Evolutionary conservation across 2,329 filamentous ascomycete genomes (phyloP), one percentile per base, ranked within the genome.

Genomic region (Monilinia laxa): DNA sequence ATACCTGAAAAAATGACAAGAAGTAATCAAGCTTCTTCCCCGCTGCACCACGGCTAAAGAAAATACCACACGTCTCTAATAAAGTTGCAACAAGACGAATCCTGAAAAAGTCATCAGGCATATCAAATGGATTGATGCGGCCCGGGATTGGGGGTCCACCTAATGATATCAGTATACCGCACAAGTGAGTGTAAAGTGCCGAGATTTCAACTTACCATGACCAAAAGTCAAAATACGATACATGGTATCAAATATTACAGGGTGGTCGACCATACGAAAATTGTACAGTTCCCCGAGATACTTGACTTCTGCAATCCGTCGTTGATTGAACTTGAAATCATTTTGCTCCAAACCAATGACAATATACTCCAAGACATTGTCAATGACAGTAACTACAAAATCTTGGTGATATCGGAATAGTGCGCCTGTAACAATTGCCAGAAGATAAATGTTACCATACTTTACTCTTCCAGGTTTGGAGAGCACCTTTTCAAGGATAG

Each of bases 1-100:
- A 66, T 68, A 89, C 87, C 82, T 96, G 93, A 74, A 99, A 92
- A 79, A 98, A 98, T 0, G 90, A 94, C 68, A 99, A 82, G 79
- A 98, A 99, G 78, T 97, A 98, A 75, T 99, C 95, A 12, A 99
- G 85, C 79, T 98, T 99, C 82, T 98, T 98, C 78, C 93, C 96
- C 1, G 93, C 91, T 54, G 90, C 88, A 10, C 96, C 95, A 73
- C 94, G 90, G 77, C 95, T 95, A 74, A 97, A 99, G 80, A 94
- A 99, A 78, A 96, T 90, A 65, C 96, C 95, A 72, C 94, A 98
- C 0, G 93, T 97, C 78, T 99, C 96, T 5, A 99, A 84, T 59
- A 99, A 83, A 18, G 90, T 96, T 70, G 93, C 91, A 40, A 96
- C 89, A 47, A 99, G 83, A 14, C 95, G 92, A 75, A 98, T 93